Evolutionary conservation across 192 early-diverging fungal genomes (phyloP).

Genomic region (Allomyces macrogynus): DNA sequence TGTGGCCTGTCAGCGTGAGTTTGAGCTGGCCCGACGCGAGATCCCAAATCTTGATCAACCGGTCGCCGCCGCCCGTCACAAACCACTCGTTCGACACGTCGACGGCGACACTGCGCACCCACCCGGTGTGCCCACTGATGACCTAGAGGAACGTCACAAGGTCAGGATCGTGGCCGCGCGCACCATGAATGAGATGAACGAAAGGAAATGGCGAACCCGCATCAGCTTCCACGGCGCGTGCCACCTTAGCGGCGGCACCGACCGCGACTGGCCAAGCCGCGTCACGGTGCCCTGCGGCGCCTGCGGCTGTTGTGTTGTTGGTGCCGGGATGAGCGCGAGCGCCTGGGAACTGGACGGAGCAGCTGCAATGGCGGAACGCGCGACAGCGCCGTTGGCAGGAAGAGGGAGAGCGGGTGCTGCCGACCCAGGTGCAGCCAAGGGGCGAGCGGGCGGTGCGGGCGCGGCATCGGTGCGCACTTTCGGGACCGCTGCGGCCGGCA

Average conservation of each 20-base stretch:
- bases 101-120: constrained; percentile 81
- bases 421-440: too few relatives aligned
- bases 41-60: constrained; percentile 99
- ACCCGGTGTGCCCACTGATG: constrained; percentile 92
- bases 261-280: constrained; percentile 25
- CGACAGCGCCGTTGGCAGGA: constrained; percentile 21
- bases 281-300: constrained; percentile 4
- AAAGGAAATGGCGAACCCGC: constrained; percentile 20
- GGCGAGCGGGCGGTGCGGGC: too few relatives aligned
- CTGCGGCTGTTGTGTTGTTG: constrained; percentile 18
- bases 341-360: constrained; percentile 9
- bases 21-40: constrained; percentile 89
- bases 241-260: constrained; percentile 65
- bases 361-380: constrained; percentile 13
- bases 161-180: not conserved
- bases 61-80: constrained; percentile 89
- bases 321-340: constrained; percentile 4
- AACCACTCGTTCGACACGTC: constrained; percentile 98
- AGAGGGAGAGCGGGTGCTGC: constrained; percentile 13
- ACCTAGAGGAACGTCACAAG: constrained; percentile 24
- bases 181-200: too few relatives aligned
- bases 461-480: not conserved
- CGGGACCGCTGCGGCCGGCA: constrained; percentile 10
- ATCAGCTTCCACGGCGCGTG: constrained; percentile 98
- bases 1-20: constrained; percentile 90